Evolutionary conservation across 371 early-diverging fungal species (phyloP), one percentile per base, ranked within the genome.

Genomic region (Actinomucor elegans): DNA sequence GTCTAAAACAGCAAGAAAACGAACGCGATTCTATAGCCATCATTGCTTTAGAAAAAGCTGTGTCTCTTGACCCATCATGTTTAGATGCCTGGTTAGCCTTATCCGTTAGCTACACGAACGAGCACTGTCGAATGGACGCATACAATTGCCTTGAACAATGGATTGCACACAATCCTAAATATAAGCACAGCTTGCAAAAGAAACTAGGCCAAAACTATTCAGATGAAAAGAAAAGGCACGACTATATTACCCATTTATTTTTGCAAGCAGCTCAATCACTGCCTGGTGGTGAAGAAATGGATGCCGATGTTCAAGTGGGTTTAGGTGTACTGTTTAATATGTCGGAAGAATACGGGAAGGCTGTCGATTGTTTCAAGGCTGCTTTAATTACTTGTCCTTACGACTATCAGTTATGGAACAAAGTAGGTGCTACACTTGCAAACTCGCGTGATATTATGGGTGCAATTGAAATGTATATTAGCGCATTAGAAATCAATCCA

Each of bases 351-450:
- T 96, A 91, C 56, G 81, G 82, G 28, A 97, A 97, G 73, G 95
- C 98, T 0, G 84, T 95, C 4, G 99, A 98, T 69, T 98, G 99
- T 61, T 98, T 98, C 80, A 84, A 89, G 43, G 85, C 97, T 2
- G 96, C 98, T 27, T 67, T 98, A 28, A 79, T 85, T n/a, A 80
- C 79, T 17, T 69, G 90, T 31, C 97, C 98, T 4, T 80, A 91
- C 71, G 96, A 98, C 64, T 96, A 95, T 71, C 75, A 93, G 62
- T 79, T 96, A 38, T 98, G 96, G 95, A 97, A 97, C 80, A 92
- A 90, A 60, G 81, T 97, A 28, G 99, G 97, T 15, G 99, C 99
- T 0, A 98, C 97, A 0, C 78, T 94, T 32, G 97, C 98, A 27
- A 97, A 97, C 63, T 83, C 89, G 4, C 79, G 83, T 14, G 77